A percentile compares a stretch with the other conserved stretches of the same genome.
Evolutionary conservation across 2,329 filamentous ascomycete species (phyloP).

Genomic region (Cladosporium cucumerinum): DNA sequence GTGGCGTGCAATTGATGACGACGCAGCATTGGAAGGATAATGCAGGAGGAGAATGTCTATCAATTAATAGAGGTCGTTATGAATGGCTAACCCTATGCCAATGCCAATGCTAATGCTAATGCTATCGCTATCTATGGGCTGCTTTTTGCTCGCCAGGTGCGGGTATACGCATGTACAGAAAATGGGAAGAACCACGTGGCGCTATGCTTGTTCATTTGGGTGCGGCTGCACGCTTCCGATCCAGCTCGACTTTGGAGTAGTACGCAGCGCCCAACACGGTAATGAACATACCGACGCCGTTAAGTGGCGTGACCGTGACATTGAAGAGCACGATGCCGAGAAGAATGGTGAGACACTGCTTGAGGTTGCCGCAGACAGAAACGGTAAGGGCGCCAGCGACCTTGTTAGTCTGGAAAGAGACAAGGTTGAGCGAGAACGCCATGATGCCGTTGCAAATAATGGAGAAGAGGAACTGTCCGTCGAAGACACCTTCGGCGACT

Average conservation of each 20-base stretch:
- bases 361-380: conserved; percentile 38
- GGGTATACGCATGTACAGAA: conserved; percentile 11
- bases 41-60: neutral
- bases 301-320: conserved; percentile 38
- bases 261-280: conserved; percentile 56
- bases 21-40: neutral
- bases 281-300: conserved; percentile 54
- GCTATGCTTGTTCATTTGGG: conserved; percentile 4
- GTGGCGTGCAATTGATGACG: neutral
- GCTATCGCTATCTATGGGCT: neutral
- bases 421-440: conserved; percentile 37
- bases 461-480: conserved; percentile 22
- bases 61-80: neutral
- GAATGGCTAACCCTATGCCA: conserved; percentile 2
- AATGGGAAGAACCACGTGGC: neutral
- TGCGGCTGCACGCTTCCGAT: conserved; percentile 39
- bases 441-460: conserved; percentile 34
- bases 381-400: conserved; percentile 38
- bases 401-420: conserved; percentile 40
- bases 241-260: conserved; percentile 58
- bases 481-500: conserved; percentile 26
- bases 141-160: neutral
- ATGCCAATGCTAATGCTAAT: conserved; percentile 1
- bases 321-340: conserved; percentile 39
- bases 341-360: conserved; percentile 38